Evolutionary conservation across 1,139 yeast species (phyloP), one percentile per base, ranked within the genome.

Genomic region (Arxiozyma telluris): DNA sequence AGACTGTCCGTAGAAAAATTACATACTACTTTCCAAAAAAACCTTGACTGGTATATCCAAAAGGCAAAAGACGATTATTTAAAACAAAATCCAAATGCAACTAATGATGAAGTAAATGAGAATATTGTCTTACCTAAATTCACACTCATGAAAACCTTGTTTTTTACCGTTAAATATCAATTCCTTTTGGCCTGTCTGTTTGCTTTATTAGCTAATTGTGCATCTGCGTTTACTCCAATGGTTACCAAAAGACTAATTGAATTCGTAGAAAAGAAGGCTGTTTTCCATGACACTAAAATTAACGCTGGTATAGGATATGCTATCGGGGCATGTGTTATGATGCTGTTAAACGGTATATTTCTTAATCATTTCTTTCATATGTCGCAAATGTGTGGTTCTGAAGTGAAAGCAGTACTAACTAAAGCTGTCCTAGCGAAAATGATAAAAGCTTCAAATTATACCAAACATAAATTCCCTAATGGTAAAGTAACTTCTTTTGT

Each of bases 401-500:
- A 83, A 63, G 79, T 79, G 30, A 82, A 84, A 64, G 80, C 87
- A 0, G 78, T 85, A 1, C 68, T 87, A 50, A 82, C 85, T 2
- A 83, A 84, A 56, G 83, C 87, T 1, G 70, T 87, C 15, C 72
- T 87, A 56, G 77, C 78, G 55, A 89, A 89, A 66, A 77, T 91
- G 18, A 77, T 87, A 59, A 74, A 69, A 51, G 76, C 89, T 17
- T 78, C 81, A 58, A 78, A 82, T n/a, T 74, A 76, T 55, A 79
- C 93, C 1, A 77, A 79, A 53, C 79, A 80, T 61, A 72, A 75
- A 55, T 87, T 71, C 64, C 81, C 94, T 0, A 74, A 80, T 25
- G 87, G 94, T 56, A 80, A 78, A 58, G 76, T 89, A 54, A 87
- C 95, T 1, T 83, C 87, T 17, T 70, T 87, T 64, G 77, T 88